Evolutionary conservation across 805 yeast species (phyloP), one percentile per base, ranked within the genome.

Genomic region (Cyberlindnera americana): DNA sequence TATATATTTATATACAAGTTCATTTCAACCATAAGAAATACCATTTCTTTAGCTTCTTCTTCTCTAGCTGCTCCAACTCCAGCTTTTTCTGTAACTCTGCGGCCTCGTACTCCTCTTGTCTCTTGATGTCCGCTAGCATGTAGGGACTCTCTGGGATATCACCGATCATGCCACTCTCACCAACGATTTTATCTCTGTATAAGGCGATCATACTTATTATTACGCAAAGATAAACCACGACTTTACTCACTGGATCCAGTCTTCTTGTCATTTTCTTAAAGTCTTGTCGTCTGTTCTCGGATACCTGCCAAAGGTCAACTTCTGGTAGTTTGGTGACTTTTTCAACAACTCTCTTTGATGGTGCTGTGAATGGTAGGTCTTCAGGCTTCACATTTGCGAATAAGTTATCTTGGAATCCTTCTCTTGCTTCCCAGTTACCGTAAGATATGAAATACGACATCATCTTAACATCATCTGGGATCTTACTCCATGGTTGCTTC

Each of bases 391-490:
- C 59, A 19, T 50, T 47, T n/a, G 67, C 57, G 41, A 64, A 66
- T 65, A 76, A 67, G 47, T 67, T 67, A 35, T 62, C 60, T 14
- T 61, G 60, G 40, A 81, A 72, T 16, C 74, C 73, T 34, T 74
- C 78, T 46, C 95, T 67, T 2, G 78, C 81, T 0, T 89, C 93
- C 71, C 83, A 76, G 34, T 81, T 67, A 2, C 90, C 90, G 59
- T 78, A 84, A 0, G 81, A 70, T 22, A 81, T 69, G 62, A 71
- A 80, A 56, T 77, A 81, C 9, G 77, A 70, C 47, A 81, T 64
- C 45, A 72, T 65, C 53, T 82, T 81, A 37, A 72, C 72, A 36
- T 73, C 69, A 11, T 44, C 44, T 4, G 75, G 66, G 32, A 81
- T 47, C 29, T 65, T 59, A 3, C 58, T 57, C 95, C 95, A 84